Evolutionary conservation across 768 basidiomycete genomes (phyloP).

Genomic region (Steccherinum ochraceum): DNA sequence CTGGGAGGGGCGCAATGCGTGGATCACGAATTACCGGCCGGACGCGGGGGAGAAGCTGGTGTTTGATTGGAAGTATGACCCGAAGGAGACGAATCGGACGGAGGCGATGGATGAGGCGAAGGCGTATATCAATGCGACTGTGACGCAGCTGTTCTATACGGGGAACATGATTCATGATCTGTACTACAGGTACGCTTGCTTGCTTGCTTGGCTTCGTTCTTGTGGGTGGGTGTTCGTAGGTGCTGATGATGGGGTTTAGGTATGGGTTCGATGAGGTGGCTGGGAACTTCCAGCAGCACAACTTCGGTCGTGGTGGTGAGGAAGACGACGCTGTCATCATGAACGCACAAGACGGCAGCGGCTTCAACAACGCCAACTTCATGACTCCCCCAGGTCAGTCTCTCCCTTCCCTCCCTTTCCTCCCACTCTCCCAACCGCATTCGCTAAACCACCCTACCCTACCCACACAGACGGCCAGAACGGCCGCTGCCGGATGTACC

Average conservation of each 20-base stretch:
- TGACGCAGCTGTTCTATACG: conserved; percentile 89
- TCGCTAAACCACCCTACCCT: no score
- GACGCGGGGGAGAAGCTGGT: conserved; percentile 44
- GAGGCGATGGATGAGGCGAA: conserved; percentile 68
- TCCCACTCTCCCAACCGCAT: no score
- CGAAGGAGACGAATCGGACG: conserved; percentile 44
- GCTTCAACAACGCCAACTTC: conserved; percentile 91
- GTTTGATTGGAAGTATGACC: conserved; percentile 75
- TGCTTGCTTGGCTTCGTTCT: not conserved
- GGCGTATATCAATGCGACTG: conserved; percentile 79
- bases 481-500: conserved; percentile 92
- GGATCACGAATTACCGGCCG: conserved; percentile 75
- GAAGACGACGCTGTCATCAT: conserved; percentile 90
- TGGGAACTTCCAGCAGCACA: conserved; percentile 98
- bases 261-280: conserved; percentile 83
- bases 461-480: conserved; percentile 79
- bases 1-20: conserved; percentile 68
- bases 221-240: not conserved
- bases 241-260: conserved; percentile 75
- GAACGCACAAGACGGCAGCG: conserved; percentile 93
- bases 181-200: conserved; percentile 52
- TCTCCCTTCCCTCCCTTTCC: no score
- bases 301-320: conserved; percentile 85
- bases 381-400: conserved; percentile 76
- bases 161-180: conserved; percentile 77